A percentile compares a stretch with the other conserved stretches of the same genome.
These are phyloP conservation scores for Psilocybe subaeruginosa DNA, from an alignment of 768 basidiomycete species.

Conservation along the genomic window DNA sequence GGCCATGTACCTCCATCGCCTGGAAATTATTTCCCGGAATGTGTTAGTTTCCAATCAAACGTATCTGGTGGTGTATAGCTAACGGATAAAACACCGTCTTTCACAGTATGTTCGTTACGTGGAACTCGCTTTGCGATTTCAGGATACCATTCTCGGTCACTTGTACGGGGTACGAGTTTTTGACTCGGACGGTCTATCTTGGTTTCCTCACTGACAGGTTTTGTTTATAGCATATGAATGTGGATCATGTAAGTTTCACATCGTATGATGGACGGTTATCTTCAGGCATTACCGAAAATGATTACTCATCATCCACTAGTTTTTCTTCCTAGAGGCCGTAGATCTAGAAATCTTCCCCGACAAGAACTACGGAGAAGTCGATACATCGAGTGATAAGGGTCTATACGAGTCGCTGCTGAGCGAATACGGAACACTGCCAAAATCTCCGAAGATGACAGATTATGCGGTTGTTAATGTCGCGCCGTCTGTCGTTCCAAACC, in stretches of 20 bases:
- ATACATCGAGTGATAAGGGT: slow-evolving; percentile 29
- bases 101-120: slow-evolving; percentile 65
- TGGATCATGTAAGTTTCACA: slow-evolving; percentile 63
- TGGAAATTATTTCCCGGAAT: slow-evolving; percentile 83
- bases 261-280: neutral
- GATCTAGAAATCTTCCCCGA: slow-evolving; percentile 50
- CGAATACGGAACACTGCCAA: slow-evolving; percentile 69
- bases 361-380: slow-evolving; percentile 23
- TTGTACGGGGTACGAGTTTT: slow-evolving; percentile 65
- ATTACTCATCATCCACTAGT: slow-evolving; percentile 37
- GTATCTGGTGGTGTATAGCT: slow-evolving; percentile 6
- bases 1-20: slow-evolving; percentile 89
- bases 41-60: slow-evolving; percentile 51
- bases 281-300: slow-evolving; percentile 7
- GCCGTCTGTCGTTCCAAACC: slow-evolving; percentile 86
- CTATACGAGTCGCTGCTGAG: slow-evolving; percentile 61
- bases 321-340: slow-evolving; percentile 55
- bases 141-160: slow-evolving; percentile 88
- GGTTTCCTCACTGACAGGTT: slow-evolving; percentile 16
- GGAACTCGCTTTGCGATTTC: slow-evolving; percentile 79
- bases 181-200: neutral
- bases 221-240: slow-evolving; percentile 72
- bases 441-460: slow-evolving; percentile 49
- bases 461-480: slow-evolving; percentile 80
- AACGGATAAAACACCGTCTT: slow-evolving; percentile 12